These are phyloP conservation scores for Saraca asoca DNA, from an alignment of 331 rosid genomes.

Conservation along the genomic window DNA sequence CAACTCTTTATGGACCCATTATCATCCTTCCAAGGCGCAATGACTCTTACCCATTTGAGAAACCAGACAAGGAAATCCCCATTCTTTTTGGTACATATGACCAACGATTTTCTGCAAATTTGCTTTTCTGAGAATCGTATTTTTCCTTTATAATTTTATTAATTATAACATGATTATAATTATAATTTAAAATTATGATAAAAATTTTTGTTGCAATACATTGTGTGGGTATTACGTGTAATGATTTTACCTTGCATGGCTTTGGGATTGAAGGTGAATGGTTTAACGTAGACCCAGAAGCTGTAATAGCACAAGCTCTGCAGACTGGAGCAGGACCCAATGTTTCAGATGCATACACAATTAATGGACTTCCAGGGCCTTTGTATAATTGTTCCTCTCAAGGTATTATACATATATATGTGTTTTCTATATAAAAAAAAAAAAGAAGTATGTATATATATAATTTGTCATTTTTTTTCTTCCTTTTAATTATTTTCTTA, in stretches of 20 bases:
- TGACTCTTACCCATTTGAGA: conserved; percentile 66
- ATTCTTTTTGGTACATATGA: conserved; percentile 59
- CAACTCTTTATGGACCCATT: conserved; percentile 69
- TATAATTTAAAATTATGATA: too few relatives aligned
- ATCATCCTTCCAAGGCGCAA: conserved; percentile 69
- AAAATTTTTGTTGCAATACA: too few relatives aligned
- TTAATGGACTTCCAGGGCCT: conserved; percentile 83
- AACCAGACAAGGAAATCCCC: conserved; percentile 70
- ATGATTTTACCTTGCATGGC: background rate
- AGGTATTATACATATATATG: conserved; percentile 58
- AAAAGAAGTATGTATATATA: too few relatives aligned
- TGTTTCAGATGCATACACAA: conserved; percentile 81
- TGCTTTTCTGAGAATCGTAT: too few relatives aligned
- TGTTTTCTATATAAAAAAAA: too few relatives aligned
- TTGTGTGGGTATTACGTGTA: too few relatives aligned
- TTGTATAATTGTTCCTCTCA: conserved; percentile 71
- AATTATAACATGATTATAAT: too few relatives aligned
- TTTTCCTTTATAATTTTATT: too few relatives aligned
- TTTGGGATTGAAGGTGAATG: conserved; percentile 68
- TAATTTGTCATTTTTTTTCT: too few relatives aligned
- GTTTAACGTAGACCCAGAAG: conserved; percentile 80
- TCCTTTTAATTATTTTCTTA: too few relatives aligned
- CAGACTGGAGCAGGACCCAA: conserved; percentile 87
- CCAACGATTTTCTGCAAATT: too few relatives aligned
- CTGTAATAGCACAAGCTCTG: conserved; percentile 70